A percentile compares a stretch with the other conserved stretches of the same genome.
phyloP scores from a whole-genome alignment of 2,329 filamentous ascomycete genomes.

The Trichoderma simmonsii region DNA sequence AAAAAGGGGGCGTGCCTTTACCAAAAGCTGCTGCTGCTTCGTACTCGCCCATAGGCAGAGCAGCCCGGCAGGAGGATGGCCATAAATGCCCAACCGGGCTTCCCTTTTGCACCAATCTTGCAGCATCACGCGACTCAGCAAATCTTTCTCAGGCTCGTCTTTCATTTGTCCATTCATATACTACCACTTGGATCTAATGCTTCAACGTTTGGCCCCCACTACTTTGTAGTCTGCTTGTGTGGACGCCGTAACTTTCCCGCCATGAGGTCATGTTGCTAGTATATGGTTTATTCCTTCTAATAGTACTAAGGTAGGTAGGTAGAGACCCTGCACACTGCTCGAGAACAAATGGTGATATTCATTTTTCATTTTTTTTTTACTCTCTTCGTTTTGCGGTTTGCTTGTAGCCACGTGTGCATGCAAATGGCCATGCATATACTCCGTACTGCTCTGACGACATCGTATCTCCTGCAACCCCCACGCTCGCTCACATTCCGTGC shows the following conservation, averaged over 20 bases:
- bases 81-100: slow-evolving; percentile 9
- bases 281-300: not conserved
- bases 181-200: not conserved
- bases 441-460: not conserved
- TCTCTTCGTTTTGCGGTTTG: not conserved
- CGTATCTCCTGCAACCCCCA: not conserved
- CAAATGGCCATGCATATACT: not conserved
- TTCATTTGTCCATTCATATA: not conserved
- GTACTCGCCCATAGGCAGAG: not conserved
- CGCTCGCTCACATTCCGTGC: not conserved
- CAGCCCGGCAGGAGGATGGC: not conserved
- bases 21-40: not conserved
- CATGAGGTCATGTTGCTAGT: not conserved
- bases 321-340: not conserved
- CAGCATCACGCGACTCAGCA: slow-evolving; percentile 15
- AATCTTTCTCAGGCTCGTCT: not conserved
- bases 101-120: slow-evolving; percentile 1
- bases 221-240: not conserved
- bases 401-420: slow-evolving; percentile 8
- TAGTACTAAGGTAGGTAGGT: not conserved
- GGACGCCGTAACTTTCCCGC: not conserved
- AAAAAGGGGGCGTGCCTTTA: not conserved
- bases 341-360: not conserved
- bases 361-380: not conserved
- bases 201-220: not conserved